phyloP scores from a whole-genome alignment of 1,284 basidiomycete species.

The Fistulinella cinereoalba region DNA sequence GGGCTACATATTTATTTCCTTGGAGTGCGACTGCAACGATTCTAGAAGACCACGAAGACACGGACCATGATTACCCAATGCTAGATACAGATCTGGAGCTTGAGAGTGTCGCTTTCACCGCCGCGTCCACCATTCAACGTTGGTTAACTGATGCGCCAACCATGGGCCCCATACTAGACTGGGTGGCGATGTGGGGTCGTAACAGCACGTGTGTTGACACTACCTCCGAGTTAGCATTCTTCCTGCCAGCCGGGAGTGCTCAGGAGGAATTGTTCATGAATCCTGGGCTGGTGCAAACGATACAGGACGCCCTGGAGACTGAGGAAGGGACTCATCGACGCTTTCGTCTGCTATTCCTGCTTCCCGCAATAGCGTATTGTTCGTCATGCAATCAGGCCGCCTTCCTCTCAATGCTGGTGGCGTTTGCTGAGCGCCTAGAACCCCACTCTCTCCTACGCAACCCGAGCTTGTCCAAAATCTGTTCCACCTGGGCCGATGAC shows the following conservation, averaged over 20 bases:
- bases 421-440: background rate
- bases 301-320: background rate
- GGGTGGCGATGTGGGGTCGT: background rate
- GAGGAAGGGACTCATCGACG: background rate
- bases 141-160: background rate
- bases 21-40: background rate
- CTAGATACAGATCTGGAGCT: background rate
- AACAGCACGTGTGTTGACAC: background rate
- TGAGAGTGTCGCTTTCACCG: conserved; percentile 4
- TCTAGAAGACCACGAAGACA: background rate
- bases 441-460: too few relatives aligned
- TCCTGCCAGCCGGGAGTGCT: background rate
- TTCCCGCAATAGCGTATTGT: background rate
- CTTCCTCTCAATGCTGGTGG: background rate
- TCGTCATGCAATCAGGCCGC: background rate
- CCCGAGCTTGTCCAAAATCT: too few relatives aligned
- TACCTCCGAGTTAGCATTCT: background rate
- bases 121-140: background rate
- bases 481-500: background rate
- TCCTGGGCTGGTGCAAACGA: background rate
- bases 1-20: conserved; percentile 3
- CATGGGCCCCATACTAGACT: background rate
- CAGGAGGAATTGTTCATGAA: background rate
- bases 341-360: background rate
- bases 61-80: background rate